phyloP scores from a whole-genome alignment of 805 yeast genomes.

The Candida arabinofermentans region DNA sequence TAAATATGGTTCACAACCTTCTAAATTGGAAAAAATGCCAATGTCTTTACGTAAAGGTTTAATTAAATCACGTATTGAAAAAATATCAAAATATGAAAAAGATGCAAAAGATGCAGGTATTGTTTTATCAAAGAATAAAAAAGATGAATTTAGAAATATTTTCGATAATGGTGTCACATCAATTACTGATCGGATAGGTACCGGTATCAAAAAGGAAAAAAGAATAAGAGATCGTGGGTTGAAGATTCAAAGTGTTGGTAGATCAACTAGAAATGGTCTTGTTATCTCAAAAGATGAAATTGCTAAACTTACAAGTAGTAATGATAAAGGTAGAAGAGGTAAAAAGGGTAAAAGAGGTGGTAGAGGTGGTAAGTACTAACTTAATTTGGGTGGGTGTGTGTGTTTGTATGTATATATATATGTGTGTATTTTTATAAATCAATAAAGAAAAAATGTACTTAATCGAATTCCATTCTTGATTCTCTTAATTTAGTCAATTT shows the following conservation, averaged over 20 bases:
- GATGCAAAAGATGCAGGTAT: constrained; percentile 91
- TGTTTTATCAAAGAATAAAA: constrained; percentile 65
- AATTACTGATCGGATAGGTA: constrained; percentile 49
- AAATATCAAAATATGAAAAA: constrained; percentile 55
- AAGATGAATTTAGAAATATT: constrained; percentile 60
- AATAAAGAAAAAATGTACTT: constrained; percentile 1
- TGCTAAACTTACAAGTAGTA: constrained; percentile 35
- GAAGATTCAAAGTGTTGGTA: constrained; percentile 71
- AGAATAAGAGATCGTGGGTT: constrained; percentile 70
- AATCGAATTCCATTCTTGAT: constrained; percentile 36
- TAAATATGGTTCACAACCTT: constrained; percentile 22
- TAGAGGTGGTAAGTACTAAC: constrained; percentile 4
- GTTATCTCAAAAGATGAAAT: constrained; percentile 66
- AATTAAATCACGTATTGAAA: constrained; percentile 50
- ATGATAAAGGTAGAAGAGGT: constrained; percentile 15
- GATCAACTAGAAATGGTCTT: constrained; percentile 74
- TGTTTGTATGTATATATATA: neutral
- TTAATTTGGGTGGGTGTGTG: neutral
- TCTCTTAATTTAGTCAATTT: constrained; percentile 54
- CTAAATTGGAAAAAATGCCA: constrained; percentile 72
- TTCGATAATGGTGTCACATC: constrained; percentile 52
- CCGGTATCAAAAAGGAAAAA: constrained; percentile 34
- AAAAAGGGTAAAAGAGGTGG: constrained; percentile 14
- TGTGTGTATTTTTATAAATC: neutral
- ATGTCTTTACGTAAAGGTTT: constrained; percentile 86